Evolutionary conservation across 495 filamentous ascomycete genomes (phyloP), one percentile per base, ranked within the genome.

Genomic region (Evansstolkia leycettana): DNA sequence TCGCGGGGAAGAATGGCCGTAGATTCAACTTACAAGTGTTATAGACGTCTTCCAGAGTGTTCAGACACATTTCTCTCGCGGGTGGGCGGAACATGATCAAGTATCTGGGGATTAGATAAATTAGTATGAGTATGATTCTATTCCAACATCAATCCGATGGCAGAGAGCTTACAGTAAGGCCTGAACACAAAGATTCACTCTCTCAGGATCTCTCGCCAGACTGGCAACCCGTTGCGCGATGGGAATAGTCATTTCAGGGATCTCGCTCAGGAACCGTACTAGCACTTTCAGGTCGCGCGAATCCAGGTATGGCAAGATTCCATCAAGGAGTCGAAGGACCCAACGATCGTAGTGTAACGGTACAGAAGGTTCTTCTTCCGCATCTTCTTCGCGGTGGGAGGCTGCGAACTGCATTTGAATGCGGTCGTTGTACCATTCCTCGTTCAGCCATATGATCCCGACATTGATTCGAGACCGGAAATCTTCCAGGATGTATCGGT

Each of bases 361-460:
- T 5, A 64, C 54, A 2, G 44, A 46, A 12, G 50, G 31, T 8
- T 58, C 50, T 6, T 66, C 57, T 6, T 68, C 55, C 0, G 67
- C 58, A n/a, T 52, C 47, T 2, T 62, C 60, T 7, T 51, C 45
- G 13, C 62, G 61, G 14, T 52, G 50, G 6, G 48, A 39, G 6
- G 57, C 48, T 29, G 65, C 60, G 30, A 49, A 46, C 24, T 57
- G 50, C 54, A 69, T 58, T 40, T 73, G 70, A 16, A 94, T 56
- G 26, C 73, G 73, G 53, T 94, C 92, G 50, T 85, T 90, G 59
- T 93, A 96, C 89, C 89, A 99, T 58, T 99, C 90, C 55, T 99
- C 90, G 47, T 80, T 88, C 17, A 96, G 65, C 90, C 90, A 99
- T 12, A 77, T 72, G 35, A 94, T 79, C 2, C 84, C 88, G 24